A percentile compares a stretch with the other conserved stretches of the same genome.
Evolutionary conservation across 192 early-diverging fungal species (phyloP).

Genomic region (Coemansia sp.): DNA sequence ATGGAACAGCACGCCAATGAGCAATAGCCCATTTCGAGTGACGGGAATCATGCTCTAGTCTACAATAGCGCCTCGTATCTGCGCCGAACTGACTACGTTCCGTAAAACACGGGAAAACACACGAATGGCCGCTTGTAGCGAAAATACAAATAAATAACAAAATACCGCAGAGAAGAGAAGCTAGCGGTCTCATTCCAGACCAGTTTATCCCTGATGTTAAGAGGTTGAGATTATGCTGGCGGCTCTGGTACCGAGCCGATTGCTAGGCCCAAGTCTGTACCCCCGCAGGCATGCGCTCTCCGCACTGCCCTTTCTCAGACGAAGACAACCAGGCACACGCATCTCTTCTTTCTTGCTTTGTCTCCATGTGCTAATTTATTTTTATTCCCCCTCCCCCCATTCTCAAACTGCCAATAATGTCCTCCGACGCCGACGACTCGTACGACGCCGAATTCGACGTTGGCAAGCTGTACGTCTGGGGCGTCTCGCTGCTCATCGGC

Average conservation of each 20-base stretch:
- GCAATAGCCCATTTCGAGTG: slow-evolving; percentile 63
- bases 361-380: too few relatives aligned
- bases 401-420: slow-evolving; percentile 5
- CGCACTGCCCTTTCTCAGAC: background rate
- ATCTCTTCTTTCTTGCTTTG: background rate
- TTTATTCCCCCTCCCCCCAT: background rate
- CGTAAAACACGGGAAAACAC: background rate
- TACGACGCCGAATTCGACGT: slow-evolving; percentile 56
- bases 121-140: background rate
- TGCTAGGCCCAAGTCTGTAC: background rate
- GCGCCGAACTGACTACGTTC: background rate
- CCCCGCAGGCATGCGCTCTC: background rate
- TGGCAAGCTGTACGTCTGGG: slow-evolving; percentile 58
- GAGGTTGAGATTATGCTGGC: background rate
- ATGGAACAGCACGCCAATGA: slow-evolving; percentile 91
- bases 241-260: background rate
- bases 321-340: background rate
- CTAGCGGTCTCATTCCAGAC: background rate
- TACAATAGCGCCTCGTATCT: background rate
- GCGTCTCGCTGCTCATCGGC: slow-evolving; percentile 62
- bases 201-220: background rate
- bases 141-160: background rate
- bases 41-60: slow-evolving; percentile 44
- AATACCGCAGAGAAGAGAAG: background rate
- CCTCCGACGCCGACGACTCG: slow-evolving; percentile 13